These are phyloP conservation scores for Astrocystis sublimbata DNA, from an alignment of 495 filamentous ascomycete species.

Conservation along the genomic window DNA sequence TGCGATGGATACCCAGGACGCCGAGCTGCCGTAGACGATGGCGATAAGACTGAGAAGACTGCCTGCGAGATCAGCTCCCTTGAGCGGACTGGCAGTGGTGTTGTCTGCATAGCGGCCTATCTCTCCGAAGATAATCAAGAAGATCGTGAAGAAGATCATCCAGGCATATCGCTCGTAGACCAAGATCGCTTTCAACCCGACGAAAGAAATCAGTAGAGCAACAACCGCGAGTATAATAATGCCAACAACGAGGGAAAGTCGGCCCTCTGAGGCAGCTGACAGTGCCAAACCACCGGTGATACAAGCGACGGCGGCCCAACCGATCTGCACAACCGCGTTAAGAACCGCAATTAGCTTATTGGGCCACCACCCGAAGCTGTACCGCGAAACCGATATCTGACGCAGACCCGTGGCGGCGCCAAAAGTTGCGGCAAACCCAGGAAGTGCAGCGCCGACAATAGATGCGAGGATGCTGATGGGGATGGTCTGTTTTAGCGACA, in stretches of 20 bases:
- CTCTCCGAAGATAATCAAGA: constrained; percentile 59
- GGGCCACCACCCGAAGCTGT: constrained; percentile 59
- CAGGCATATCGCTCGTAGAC: constrained; percentile 45
- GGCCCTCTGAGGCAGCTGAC: constrained; percentile 50
- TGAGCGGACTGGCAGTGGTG: constrained; percentile 37
- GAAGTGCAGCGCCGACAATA: constrained; percentile 47
- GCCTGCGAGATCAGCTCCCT: constrained; percentile 43
- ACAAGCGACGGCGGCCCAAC: constrained; percentile 48
- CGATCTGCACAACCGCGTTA: constrained; percentile 52
- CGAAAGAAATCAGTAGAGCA: constrained; percentile 45
- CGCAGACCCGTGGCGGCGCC: constrained; percentile 54
- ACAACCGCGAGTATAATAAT: constrained; percentile 49
- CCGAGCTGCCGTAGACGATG: constrained; percentile 60
- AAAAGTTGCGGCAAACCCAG: constrained; percentile 54
- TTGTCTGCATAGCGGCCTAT: constrained; percentile 50
- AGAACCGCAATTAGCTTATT: constrained; percentile 51
- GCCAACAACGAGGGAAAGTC: constrained; percentile 46
- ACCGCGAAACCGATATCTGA: constrained; percentile 55
- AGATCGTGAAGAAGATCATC: constrained; percentile 56
- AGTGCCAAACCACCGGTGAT: constrained; percentile 55
- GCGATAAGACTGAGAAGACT: constrained; percentile 54
- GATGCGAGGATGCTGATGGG: constrained; percentile 52
- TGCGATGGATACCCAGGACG: constrained; percentile 61
- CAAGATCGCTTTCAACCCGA: constrained; percentile 50
- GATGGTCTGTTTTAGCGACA: constrained; percentile 53